A percentile compares a stretch with the other conserved stretches of the same genome.
Conservation (phyloP, 768 basidiomycete genomes). For the Psilocybe sp. region DNA sequence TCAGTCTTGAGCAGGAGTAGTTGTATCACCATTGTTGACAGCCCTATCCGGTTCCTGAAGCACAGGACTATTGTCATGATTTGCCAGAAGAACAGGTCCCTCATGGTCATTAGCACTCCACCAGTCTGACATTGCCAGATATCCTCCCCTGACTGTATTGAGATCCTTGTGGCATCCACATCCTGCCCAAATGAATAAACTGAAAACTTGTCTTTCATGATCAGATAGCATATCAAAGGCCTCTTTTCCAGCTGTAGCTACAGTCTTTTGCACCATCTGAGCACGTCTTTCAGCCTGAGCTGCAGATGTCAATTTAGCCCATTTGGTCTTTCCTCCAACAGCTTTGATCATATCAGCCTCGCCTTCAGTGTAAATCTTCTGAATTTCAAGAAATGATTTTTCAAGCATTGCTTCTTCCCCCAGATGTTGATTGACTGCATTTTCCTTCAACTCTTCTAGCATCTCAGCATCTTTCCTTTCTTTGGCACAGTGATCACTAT, state of each 20-base stretch:
- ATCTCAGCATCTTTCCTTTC: conserved; percentile 24
- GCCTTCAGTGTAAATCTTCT: conserved; percentile 2
- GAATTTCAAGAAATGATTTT: conserved; percentile 7
- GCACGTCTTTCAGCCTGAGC: conserved; percentile 10
- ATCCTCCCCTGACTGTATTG: conserved; percentile 24
- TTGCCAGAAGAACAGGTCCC: conserved; percentile 23
- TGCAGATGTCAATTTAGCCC: conserved; percentile 8
- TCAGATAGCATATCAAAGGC: conserved; percentile 10
- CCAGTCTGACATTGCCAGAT: conserved; percentile 14
- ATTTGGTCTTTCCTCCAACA: conserved; percentile 12
- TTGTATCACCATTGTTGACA: background rate
- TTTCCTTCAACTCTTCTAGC: conserved; percentile 16
- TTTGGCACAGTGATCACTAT: conserved; percentile 22
- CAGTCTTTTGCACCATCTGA: conserved; percentile 8
- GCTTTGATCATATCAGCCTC: conserved; percentile 11
- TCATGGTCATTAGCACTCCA: conserved; percentile 15
- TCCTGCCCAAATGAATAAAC: conserved; percentile 27
- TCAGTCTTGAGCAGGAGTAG: conserved; percentile 1
- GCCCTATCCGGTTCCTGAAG: conserved; percentile 10
- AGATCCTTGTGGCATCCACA: no score
- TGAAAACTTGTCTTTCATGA: conserved; percentile 12
- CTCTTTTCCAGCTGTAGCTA: conserved; percentile 11
- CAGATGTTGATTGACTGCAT: conserved; percentile 18
- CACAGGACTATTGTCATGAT: conserved; percentile 24
- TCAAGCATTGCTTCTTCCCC: conserved; percentile 20